Evolutionary conservation across 345 rosid genomes (phyloP), one percentile per base, ranked within the genome.

Genomic region (Citrus reticulata): DNA sequence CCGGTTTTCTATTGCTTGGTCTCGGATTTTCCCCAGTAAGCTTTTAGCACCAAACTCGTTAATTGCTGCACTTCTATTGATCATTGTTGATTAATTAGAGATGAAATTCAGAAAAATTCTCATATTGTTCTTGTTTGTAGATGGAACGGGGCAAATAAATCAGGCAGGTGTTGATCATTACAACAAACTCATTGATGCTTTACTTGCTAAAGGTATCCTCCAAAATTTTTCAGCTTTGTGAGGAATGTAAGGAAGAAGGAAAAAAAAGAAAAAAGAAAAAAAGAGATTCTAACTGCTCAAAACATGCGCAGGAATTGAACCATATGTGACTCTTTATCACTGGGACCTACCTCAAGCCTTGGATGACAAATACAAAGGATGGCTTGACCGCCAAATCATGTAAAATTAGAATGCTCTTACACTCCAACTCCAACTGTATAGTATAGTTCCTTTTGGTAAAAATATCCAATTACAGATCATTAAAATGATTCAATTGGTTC

Each of bases 281-380:
- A 2, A 32, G 1, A 29, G 10, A 32, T 9, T 72, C 62, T 72
- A 24, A 20, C 16, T 30, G 2, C 8, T 35, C 29, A 19, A 37
- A 72, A 83, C 42, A 20, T 75, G 10, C 49, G 78, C 87, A 95
- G 98, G 99, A 75, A 91, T 96, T 74, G 85, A 89, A 81, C 99
- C 99, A 5, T 94, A 91, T 72, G 97, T 94, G 78, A 94, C 98
- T 0, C 65, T 96, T 62, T 96, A 90, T 85, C 99, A 96, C 46
- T 96, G 99, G 99, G 99, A 96, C 84, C 97, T 96, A 84, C 99
- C 99, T 74, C 99, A 89, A 49, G 93, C 97, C 63, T 88, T 96
- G 75, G 83, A 88, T 27, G 94, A 96, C 67, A 82, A 76, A 73
- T 96, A 96, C 85, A 88, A 83, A 2, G 99, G 98, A 77, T 96